Base-by-base conservation (phyloP, 2,329 filamentous ascomycete genomes). In the Elsinoe ampelina region DNA sequence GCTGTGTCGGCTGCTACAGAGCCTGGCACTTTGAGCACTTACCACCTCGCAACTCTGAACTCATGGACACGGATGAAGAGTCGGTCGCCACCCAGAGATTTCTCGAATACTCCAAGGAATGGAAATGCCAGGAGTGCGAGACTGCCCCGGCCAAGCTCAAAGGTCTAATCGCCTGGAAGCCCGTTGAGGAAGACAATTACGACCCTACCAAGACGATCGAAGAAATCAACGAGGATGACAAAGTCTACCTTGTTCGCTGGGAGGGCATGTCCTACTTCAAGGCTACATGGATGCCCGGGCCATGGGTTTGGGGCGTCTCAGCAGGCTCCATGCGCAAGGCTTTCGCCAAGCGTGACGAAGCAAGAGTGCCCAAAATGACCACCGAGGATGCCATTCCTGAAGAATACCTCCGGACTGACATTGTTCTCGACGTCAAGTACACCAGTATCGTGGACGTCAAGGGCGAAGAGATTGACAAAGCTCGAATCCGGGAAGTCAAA, bases 191-290 rank as follows among this genome's bases (percentile, higher is more conserved):
- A 20, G 75, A 81, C 11, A 72, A 71, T 1, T 84, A 85, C 63
- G 69, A 72, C 12, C 66, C 75, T 3, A 80, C 78, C 1, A 74
- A 77, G 54, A 72, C 74, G 1, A 76, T 77, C 48, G 72, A 81
- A 26, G 72, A 80, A 55, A 72, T 88, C n/a, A 70, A 73, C 10
- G 86, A 93, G 65, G 86, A 89, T 56, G 77, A 87, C n/a, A 91
- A 91, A 62, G 89, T 96, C 63, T 98, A 97, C 65, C 79, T 98
- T 2, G 74, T 98, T 63, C 95, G 93, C 67, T 97, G 91, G 89
- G 83, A 86, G 43, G 76, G 77, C 0, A 78, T 81, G 57, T 95
- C 92, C 0, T 95, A 96, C 65, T 86, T 84, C 61, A 85, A 88
- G 61, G 89, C 87, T 55, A 78, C 77, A 5, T 98, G 95, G 93